Conservation (phyloP, 495 filamentous ascomycete species). For the Penicillium goetzii region DNA sequence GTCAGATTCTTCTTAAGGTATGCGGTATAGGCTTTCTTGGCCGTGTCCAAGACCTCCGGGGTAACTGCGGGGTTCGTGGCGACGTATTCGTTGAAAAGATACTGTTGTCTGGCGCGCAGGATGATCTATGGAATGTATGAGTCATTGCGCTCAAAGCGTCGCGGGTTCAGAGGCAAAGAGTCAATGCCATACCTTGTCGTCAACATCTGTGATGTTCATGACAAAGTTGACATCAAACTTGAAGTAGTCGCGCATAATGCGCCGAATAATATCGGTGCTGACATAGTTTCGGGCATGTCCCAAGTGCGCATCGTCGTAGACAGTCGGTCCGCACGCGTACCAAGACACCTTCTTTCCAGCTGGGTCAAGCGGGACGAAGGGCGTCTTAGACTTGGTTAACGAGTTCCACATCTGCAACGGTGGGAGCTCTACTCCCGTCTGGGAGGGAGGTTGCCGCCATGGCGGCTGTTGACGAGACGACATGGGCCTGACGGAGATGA, state of each 20-base stretch:
- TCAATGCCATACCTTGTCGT: conserved; percentile 71
- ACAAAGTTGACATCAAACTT: conserved; percentile 86
- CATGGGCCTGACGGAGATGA: conserved; percentile 27
- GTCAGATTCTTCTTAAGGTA: conserved; percentile 82
- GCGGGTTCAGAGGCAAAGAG: neutral
- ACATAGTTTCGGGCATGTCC: conserved; percentile 96
- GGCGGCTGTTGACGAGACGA: conserved; percentile 52
- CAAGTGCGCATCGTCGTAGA: conserved; percentile 88
- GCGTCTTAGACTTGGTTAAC: conserved; percentile 69
- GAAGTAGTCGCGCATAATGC: conserved; percentile 86
- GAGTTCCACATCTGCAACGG: conserved; percentile 68
- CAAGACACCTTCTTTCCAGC: conserved; percentile 72
- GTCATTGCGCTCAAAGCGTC: conserved; percentile 4
- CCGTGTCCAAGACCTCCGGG: conserved; percentile 56
- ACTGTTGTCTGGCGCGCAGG: conserved; percentile 75
- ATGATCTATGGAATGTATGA: conserved; percentile 64
- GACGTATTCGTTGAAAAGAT: conserved; percentile 65
- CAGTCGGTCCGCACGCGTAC: conserved; percentile 93
- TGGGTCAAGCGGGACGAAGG: conserved; percentile 75
- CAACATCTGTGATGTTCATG: conserved; percentile 94
- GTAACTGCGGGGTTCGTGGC: conserved; percentile 50
- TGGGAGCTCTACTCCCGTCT: conserved; percentile 41
- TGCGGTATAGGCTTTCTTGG: conserved; percentile 65
- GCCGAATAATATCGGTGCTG: conserved; percentile 86
- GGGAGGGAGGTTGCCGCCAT: conserved; percentile 49